Evolutionary conservation across 768 basidiomycete species (phyloP), one percentile per base, ranked within the genome.

Genomic region (Boletus huronensis): DNA sequence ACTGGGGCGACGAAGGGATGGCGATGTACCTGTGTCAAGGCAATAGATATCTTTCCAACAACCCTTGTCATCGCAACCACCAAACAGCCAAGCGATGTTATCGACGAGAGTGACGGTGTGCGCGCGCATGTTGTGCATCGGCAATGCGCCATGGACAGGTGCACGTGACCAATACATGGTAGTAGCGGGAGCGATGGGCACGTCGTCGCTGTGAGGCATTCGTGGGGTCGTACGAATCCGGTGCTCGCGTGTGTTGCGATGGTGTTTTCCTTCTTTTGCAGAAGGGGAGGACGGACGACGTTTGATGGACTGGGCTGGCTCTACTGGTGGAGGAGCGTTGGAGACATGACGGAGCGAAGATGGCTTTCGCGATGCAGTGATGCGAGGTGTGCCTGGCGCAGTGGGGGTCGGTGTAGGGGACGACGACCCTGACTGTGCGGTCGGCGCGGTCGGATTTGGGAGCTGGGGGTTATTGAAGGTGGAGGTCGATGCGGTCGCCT

Each of bases 81-180:
- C 93, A 61, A 95, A 87, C 28, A 95, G 63, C 91, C 93, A 98
- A 0, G 87, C 89, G 31, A 82, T 76, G 41, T 84, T 80, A 55
- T 94, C 93, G 19, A 94, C 85, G 43, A 95, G 74, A 1, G 89
- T 95, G 40, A 88, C 87, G 6, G 81, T 90, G 66, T 94, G 93
- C 3, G 91, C 89, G 5, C 93, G 82, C 74, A 94, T 82, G 10
- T 79, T 81, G 49, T 82, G 78, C 61, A 75, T 79, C 2, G 90
- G 89, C 31, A 90, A 58, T 0, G 72, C 52, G 0, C 91, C 91
- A 68, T 85, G 87, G 19, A 89, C 86, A 0, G 91, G 89, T 0
- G 91, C 91, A 50, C 79, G 79, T 65, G 87, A 88, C 91, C 91
- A 93, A 68, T 93, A 85, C 85, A 92, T 90, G 35, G 79, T 74